phyloP scores from a whole-genome alignment of 192 early-diverging fungal species.

The Pilobolus umbonatus region DNA sequence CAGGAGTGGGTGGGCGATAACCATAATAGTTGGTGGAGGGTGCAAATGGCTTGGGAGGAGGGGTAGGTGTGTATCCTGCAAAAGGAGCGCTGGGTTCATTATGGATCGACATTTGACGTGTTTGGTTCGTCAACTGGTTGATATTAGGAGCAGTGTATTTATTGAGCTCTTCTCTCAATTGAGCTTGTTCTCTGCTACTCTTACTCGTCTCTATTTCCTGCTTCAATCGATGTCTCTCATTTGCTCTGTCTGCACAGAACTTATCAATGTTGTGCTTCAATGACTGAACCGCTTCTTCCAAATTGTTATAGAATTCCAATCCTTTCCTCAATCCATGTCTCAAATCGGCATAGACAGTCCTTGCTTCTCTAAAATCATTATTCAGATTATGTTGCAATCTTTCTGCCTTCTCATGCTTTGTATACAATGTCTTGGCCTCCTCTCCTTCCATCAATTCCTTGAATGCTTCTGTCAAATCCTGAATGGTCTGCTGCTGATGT shows the following conservation, averaged over 20 bases:
- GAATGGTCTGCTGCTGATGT: conserved; percentile 68
- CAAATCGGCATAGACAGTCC: conserved; percentile 58
- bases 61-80: conserved; percentile 4
- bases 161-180: conserved; percentile 58
- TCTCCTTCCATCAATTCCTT: conserved; percentile 69
- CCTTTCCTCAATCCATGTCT: conserved; percentile 56
- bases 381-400: conserved; percentile 56
- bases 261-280: conserved; percentile 48
- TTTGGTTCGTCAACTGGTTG: conserved; percentile 6
- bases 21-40: conserved; percentile 1
- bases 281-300: conserved; percentile 52
- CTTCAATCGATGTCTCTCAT: conserved; percentile 56
- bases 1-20: background rate
- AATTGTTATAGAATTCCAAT: conserved; percentile 63
- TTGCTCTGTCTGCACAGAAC: conserved; percentile 54
- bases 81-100: conserved; percentile 10
- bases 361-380: conserved; percentile 63
- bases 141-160: conserved; percentile 32
- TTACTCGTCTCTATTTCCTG: conserved; percentile 46
- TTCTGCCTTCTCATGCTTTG: conserved; percentile 65
- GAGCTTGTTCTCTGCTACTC: conserved; percentile 55
- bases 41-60: conserved; percentile 10
- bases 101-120: conserved; percentile 23
- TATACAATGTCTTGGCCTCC: conserved; percentile 60
- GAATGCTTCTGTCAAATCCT: conserved; percentile 72